Conservation (phyloP, 2,329 filamentous ascomycete species). For the Pyricularia pennisetigena region DNA sequence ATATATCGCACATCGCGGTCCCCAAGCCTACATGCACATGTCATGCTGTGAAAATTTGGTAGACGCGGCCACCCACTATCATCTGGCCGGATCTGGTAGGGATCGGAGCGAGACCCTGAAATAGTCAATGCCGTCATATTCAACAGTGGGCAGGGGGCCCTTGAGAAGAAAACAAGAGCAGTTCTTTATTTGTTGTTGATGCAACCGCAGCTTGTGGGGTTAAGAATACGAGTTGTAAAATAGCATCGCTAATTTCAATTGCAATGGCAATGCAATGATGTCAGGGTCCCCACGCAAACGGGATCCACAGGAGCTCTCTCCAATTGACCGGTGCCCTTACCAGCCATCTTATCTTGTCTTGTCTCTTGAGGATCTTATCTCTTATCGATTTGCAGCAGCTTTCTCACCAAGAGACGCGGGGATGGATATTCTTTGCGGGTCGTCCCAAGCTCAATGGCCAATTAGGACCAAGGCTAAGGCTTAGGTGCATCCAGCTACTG, state of each 20-base stretch:
- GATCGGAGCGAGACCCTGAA: not conserved
- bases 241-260: not conserved
- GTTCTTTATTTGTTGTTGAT: not conserved
- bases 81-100: not conserved
- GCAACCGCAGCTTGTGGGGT: not conserved
- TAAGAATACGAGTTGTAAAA: not conserved
- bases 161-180: not conserved
- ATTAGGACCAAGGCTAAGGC: not conserved
- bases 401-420: not conserved
- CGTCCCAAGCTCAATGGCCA: not conserved
- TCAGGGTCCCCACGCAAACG: not conserved
- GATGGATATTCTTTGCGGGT: not conserved
- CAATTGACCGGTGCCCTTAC: not conserved
- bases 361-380: not conserved
- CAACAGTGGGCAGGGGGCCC: not conserved
- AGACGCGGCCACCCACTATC: not conserved
- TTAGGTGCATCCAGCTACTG: not conserved
- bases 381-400: not conserved
- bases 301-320: not conserved
- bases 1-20: not conserved
- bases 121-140: not conserved
- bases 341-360: not conserved
- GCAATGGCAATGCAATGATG: not conserved
- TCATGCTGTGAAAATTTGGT: not conserved
- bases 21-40: not conserved